Evolutionary conservation across 176 grass and related monocot genomes (phyloP).

Genomic region (Cenchrus fungigraminus): DNA sequence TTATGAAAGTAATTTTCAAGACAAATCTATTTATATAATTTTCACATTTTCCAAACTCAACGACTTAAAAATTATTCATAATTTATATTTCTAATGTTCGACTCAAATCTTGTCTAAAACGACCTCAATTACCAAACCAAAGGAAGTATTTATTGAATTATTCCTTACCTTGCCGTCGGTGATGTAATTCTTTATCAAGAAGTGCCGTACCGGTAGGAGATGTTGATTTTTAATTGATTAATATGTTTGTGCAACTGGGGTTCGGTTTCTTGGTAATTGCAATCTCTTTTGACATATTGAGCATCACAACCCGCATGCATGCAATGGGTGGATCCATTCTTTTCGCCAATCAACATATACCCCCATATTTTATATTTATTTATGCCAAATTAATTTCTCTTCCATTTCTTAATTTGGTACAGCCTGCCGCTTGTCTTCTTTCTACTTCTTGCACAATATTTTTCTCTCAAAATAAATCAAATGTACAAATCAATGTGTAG

Average conservation of each 20-base stretch:
- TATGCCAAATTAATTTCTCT: background rate
- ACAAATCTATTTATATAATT: too few relatives aligned
- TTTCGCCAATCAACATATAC: background rate
- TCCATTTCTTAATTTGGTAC: background rate
- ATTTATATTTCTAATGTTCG: too few relatives aligned
- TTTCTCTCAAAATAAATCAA: too few relatives aligned
- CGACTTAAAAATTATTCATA: too few relatives aligned
- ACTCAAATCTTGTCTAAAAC: too few relatives aligned
- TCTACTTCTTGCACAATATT: too few relatives aligned
- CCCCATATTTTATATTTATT: background rate
- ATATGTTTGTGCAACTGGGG: background rate
- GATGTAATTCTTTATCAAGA: background rate
- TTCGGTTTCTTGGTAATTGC: conserved; percentile 23
- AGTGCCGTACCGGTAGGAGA: background rate
- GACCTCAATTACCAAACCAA: too few relatives aligned
- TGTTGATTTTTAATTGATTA: background rate
- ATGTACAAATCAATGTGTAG: too few relatives aligned
- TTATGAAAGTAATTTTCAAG: too few relatives aligned
- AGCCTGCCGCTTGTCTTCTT: background rate
- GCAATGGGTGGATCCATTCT: background rate
- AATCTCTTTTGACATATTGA: conserved; percentile 23
- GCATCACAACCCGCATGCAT: background rate
- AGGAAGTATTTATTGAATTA: background rate
- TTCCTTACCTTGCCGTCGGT: background rate
- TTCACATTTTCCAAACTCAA: too few relatives aligned